phyloP scores from a whole-genome alignment of 345 rosid genomes.

The Eucalyptus marginata region DNA sequence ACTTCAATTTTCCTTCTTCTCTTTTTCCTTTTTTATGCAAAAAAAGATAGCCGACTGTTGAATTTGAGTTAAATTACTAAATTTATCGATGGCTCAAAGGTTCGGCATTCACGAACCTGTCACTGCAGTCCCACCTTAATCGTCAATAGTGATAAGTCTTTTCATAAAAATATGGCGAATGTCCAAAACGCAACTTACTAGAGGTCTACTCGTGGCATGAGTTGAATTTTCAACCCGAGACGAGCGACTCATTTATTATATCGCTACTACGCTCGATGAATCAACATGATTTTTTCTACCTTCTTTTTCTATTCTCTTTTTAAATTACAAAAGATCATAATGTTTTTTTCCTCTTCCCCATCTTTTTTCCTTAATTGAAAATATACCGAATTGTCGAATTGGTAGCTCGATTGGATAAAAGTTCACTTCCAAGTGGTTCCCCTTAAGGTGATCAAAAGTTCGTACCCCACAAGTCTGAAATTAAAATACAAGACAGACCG shows the following conservation, averaged over 20 bases:
- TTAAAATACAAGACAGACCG: background rate
- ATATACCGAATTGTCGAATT: rapidly evolving
- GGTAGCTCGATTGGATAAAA: background rate
- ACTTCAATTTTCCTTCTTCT: background rate
- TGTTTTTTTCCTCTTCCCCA: background rate
- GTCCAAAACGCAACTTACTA: background rate
- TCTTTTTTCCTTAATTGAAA: background rate
- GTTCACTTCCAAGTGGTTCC: background rate
- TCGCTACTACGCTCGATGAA: background rate
- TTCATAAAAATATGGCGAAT: background rate
- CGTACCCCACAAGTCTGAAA: background rate
- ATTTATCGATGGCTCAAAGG: background rate
- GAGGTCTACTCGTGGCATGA: background rate
- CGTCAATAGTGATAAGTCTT: background rate
- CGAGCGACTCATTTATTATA: background rate
- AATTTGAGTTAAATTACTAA: background rate
- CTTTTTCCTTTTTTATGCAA: background rate
- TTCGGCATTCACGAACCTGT: background rate
- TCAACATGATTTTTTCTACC: background rate
- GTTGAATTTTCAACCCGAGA: background rate
- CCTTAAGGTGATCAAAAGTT: background rate
- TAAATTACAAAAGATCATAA: background rate
- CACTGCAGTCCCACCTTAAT: background rate
- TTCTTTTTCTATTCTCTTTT: background rate
- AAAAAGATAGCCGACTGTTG: background rate